Percentiles rank a stretch among this genome's conserved stretches.
These are phyloP conservation scores for Medicago truncatula DNA, from an alignment of 306 rosid genomes.

Conservation along the genomic window DNA sequence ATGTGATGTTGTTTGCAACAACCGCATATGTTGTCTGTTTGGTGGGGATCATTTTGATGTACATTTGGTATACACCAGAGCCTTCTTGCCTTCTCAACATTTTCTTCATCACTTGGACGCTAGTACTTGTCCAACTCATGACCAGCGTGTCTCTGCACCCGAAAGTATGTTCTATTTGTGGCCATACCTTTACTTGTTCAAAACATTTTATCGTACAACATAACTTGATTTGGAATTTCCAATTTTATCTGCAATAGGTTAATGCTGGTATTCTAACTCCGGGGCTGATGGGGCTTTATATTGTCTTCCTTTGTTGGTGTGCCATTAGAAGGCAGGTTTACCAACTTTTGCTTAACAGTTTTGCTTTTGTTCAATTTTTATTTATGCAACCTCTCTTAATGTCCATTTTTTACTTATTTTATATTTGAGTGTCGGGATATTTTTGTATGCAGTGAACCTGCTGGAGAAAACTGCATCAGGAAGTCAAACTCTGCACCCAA, in stretches of 20 bases:
- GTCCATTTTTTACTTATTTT: slow-evolving; percentile 26
- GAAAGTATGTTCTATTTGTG: slow-evolving; percentile 60
- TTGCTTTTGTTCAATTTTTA: slow-evolving; percentile 12
- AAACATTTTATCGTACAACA: slow-evolving; percentile 31
- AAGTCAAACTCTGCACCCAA: slow-evolving; percentile 59
- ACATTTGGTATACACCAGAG: slow-evolving; percentile 97
- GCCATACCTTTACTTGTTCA: slow-evolving; percentile 8
- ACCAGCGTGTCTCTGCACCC: slow-evolving; percentile 99
- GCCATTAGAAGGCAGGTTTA: slow-evolving; percentile 86
- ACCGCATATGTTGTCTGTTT: slow-evolving; percentile 80
- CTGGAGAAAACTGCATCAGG: slow-evolving; percentile 77
- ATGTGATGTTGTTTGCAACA: slow-evolving; percentile 83
- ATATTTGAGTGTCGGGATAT: slow-evolving; percentile 29
- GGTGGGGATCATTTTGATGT: slow-evolving; percentile 92
- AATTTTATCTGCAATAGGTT: slow-evolving; percentile 64
- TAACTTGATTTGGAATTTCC: slow-evolving; percentile 26
- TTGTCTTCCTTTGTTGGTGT: slow-evolving; percentile 96
- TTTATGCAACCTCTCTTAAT: slow-evolving; percentile 30
- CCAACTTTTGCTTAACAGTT: slow-evolving; percentile 15
- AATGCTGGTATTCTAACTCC: slow-evolving; percentile 90
- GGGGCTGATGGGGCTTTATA: slow-evolving; percentile 96
- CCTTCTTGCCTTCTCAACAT: slow-evolving; percentile 97
- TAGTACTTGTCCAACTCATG: slow-evolving; percentile 95
- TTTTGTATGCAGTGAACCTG: slow-evolving; percentile 75
- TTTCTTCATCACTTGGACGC: slow-evolving; percentile 92